These are phyloP conservation scores for Carpinus fangiana DNA, from an alignment of 306 rosid genomes.

Conservation along the genomic window DNA sequence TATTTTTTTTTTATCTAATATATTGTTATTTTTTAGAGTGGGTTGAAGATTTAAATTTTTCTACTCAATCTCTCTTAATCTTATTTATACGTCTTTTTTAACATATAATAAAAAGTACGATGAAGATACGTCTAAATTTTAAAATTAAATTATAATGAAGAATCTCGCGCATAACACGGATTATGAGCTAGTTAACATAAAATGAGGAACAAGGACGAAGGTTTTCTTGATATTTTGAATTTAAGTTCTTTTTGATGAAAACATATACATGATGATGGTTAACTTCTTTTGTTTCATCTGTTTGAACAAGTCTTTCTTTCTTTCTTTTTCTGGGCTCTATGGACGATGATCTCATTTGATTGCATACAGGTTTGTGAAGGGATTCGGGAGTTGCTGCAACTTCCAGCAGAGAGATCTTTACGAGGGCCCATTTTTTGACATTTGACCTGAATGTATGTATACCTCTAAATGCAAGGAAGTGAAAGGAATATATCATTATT, in stretches of 20 bases:
- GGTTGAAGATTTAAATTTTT: no score
- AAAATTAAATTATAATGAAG: no score
- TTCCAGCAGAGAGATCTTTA: conserved; percentile 67
- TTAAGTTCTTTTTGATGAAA: neutral
- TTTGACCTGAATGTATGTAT: conserved; percentile 1
- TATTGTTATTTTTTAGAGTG: no score
- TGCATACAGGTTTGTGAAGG: conserved; percentile 79
- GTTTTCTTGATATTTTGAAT: neutral
- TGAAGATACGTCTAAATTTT: no score
- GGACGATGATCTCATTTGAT: conserved; percentile 8
- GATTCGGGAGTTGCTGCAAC: conserved; percentile 73
- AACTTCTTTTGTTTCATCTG: neutral
- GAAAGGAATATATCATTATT: conserved; percentile 6
- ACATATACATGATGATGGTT: neutral
- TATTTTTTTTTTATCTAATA: no score
- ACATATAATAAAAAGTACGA: no score
- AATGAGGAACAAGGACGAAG: neutral
- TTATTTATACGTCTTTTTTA: no score
- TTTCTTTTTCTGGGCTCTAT: neutral
- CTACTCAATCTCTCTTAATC: no score
- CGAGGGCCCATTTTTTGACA: conserved; percentile 51
- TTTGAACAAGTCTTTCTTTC: neutral
- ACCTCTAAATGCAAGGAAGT: conserved; percentile 15
- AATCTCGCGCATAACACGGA: no score
- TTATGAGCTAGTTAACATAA: neutral